These are phyloP conservation scores for Tinospora cordifolia DNA, from an alignment of 164 flowering plant genomes.

Conservation along the genomic window DNA sequence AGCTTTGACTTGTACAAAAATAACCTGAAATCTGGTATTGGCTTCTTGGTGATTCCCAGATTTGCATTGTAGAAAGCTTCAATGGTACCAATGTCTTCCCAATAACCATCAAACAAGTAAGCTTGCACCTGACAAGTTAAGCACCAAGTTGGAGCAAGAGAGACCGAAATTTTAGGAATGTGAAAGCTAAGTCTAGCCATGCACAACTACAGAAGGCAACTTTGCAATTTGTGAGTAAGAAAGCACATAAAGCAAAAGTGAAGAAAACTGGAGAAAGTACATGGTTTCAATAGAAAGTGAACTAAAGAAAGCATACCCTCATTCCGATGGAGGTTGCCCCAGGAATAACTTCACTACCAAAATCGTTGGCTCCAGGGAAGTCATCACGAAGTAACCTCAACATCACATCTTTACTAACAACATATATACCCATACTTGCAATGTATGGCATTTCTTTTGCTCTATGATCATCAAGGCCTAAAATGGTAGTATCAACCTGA, in stretches of 20 bases:
- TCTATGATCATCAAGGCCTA: constrained; percentile 85
- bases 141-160: neutral
- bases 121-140: constrained; percentile 65
- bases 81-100: constrained; percentile 97
- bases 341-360: constrained; percentile 97
- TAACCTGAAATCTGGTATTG: too few relatives aligned
- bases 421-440: constrained; percentile 99
- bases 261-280: too few relatives aligned
- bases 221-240: neutral
- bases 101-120: constrained; percentile 89
- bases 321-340: constrained; percentile 84
- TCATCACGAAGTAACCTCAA: constrained; percentile 58
- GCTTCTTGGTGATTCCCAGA: constrained; percentile 87
- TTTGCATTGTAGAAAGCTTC: constrained; percentile 96
- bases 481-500: constrained; percentile 73
- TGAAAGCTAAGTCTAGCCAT: neutral
- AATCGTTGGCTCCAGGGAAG: constrained; percentile 95
- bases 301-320: constrained; percentile 45
- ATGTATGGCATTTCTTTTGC: constrained; percentile 93
- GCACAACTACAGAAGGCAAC: neutral
- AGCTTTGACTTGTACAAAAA: too few relatives aligned
- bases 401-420: constrained; percentile 92
- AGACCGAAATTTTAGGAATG: neutral
- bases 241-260: too few relatives aligned
- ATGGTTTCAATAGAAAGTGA: neutral